Conservation (phyloP, 2,329 filamentous ascomycete genomes). For the Diplocarpon mali region DNA sequence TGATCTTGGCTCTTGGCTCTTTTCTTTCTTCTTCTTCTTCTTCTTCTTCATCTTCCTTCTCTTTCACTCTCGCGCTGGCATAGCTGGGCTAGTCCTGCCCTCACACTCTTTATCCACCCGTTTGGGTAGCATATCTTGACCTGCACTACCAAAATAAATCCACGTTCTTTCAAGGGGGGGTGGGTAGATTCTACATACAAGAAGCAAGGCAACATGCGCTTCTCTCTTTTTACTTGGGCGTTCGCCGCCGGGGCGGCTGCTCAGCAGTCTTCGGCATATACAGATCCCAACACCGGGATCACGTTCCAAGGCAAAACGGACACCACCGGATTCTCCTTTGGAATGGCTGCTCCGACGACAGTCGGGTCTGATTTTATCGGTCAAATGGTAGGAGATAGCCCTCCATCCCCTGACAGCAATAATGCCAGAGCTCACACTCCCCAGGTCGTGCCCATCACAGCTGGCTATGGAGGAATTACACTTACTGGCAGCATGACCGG, state of each 20-base stretch:
- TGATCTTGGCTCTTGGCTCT: conserved; percentile 3
- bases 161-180: background rate
- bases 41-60: conserved; percentile 3
- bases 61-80: conserved; percentile 4
- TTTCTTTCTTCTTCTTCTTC: conserved; percentile 1
- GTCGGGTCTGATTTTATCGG: conserved; percentile 42
- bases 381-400: conserved; percentile 34
- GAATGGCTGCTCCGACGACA: conserved; percentile 39
- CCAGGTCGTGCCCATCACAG: conserved; percentile 9
- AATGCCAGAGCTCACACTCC: background rate
- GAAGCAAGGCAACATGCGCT: background rate
- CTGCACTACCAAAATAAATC: background rate
- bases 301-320: conserved; percentile 31
- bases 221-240: conserved; percentile 1
- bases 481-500: conserved; percentile 36
- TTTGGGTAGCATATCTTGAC: background rate
- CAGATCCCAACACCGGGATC: conserved; percentile 36
- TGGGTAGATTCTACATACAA: too few relatives aligned
- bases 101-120: conserved; percentile 1
- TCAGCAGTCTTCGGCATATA: conserved; percentile 26
- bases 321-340: conserved; percentile 34
- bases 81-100: conserved; percentile 7
- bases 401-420: too few relatives aligned
- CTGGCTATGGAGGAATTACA: conserved; percentile 39
- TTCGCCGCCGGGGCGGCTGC: conserved; percentile 10